phyloP scores from a whole-genome alignment of 108 stramenopile genomes.

The Cyclotella distinguenda region DNA sequence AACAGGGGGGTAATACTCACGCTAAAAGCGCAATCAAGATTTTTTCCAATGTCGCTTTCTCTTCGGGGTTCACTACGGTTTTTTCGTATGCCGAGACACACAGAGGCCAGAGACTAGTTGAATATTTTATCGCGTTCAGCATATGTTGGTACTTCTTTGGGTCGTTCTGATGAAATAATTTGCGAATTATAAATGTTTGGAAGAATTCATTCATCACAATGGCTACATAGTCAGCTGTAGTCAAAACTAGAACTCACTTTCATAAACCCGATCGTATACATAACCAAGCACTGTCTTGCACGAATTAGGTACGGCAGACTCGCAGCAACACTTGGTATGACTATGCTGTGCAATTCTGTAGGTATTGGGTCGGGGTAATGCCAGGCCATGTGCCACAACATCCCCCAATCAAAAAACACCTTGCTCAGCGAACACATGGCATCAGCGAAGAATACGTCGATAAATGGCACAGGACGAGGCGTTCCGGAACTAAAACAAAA shows the following conservation, averaged over 20 bases:
- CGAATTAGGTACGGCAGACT: conserved; percentile 81
- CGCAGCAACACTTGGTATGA: conserved; percentile 69
- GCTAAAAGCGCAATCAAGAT: conserved; percentile 60
- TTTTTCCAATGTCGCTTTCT: conserved; percentile 49
- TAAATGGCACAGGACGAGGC: conserved; percentile 74
- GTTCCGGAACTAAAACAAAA: conserved; percentile 41
- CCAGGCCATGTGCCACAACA: conserved; percentile 72
- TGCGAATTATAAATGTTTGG: neutral
- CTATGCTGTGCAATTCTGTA: conserved; percentile 60
- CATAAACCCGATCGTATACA: conserved; percentile 69
- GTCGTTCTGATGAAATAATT: conserved; percentile 34
- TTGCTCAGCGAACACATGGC: conserved; percentile 80
- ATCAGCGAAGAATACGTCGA: conserved; percentile 89
- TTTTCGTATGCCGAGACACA: conserved; percentile 77
- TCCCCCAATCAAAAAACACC: conserved; percentile 90
- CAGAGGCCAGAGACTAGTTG: conserved; percentile 73
- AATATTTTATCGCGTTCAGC: conserved; percentile 84
- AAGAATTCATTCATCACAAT: neutral
- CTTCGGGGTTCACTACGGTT: conserved; percentile 43
- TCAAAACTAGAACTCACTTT: conserved; percentile 17
- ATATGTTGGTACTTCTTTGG: conserved; percentile 72
- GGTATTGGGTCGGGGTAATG: conserved; percentile 83
- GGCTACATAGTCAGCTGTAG: neutral
- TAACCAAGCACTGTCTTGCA: conserved; percentile 80
- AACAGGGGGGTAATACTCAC: conserved; percentile 20